Base-by-base conservation (phyloP, 1,284 basidiomycete genomes). In the Chiua sp. region DNA sequence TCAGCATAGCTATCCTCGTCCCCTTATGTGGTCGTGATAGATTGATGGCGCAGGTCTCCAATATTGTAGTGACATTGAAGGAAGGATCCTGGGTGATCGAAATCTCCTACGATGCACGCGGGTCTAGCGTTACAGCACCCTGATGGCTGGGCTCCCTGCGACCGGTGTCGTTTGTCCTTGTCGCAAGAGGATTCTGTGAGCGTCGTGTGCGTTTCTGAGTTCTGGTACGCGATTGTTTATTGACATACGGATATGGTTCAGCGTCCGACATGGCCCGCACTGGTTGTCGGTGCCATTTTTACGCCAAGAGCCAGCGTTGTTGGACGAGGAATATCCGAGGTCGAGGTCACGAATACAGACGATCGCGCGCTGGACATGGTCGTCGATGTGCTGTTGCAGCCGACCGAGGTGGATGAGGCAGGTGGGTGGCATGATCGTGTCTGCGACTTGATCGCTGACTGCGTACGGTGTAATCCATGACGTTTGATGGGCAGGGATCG, bases 231-330 rank as follows among this genome's bases (percentile, higher is more conserved):
- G n/a, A n/a, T n/a, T n/a, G n/a, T n/a, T n/a, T n/a, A n/a, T n/a
- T n/a, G n/a, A n/a, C n/a, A n/a, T n/a, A n/a, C n/a, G n/a, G n/a
- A n/a, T n/a, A n/a, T n/a, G n/a, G n/a, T n/a, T 37, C 12, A 93
- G 91, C 23, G 83, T 96, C 55, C 82, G 80, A 46, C 81, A 88
- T 63, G 83, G 84, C 26, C 81, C 87, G 0, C 90, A 93, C 65
- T 76, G 74, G 1, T 67, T 96, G 1, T 64, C 77, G 6, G 74
- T 93, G 7, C 76, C 78, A 1, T 68, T 94, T 44, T 73, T 77
- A 2, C 87, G 94, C 63, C n/a, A n/a, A n/a, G n/a, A n/a, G n/a
- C n/a, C n/a, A n/a, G n/a, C n/a, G n/a, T n/a, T n/a, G n/a, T n/a
- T n/a, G n/a, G n/a, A n/a, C n/a, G n/a, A n/a, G n/a, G n/a, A n/a